Evolutionary conservation across 75 land plant species (phyloP), one percentile per base, ranked within the genome.

Genomic region (Sequoia sempervirens): DNA sequence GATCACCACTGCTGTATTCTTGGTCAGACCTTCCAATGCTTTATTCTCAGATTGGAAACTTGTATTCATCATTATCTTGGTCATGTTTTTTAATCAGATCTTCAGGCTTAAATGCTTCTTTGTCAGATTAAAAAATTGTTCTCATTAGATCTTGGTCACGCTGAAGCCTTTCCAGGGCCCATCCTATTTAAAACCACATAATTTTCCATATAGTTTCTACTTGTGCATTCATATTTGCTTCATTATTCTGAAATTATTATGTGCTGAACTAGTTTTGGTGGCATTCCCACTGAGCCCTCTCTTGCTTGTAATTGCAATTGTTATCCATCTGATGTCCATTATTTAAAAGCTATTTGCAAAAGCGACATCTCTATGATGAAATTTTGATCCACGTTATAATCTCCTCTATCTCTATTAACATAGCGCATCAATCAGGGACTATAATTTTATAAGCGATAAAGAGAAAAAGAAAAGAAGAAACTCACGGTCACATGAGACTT

Each of bases 401-500:
- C n/a, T 61, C 66, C n/a, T 61, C 66, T 61, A 58, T 58, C 26
- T 61, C n/a, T 23, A 23, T 61, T 7, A 23, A 20, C 66, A 75
- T 40, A 23, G 78, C 2, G 9, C 13, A 72, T 72, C 37, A 72
- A 75, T 40, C 41, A 40, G 43, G 20, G 45, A 40, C 78, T 7
- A 7, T 0, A 8, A 75, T 18, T 75, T 23, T 18, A 23, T 23
- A 75, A 75, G 26, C 23, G 1, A 40, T 37, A 26, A 5, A 75
- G 10, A 23, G 80, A 78, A 78, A 23, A 43, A 26, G 50, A 45
- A 45, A 38, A 75, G 26, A n/a, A 40, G 14, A 26, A 12, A 45
- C 80, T 78, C 47, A 78, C 80, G 5, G 80, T 78, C 47, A 78
- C 80, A 78, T 78, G 80, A 45, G 80, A 78, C 15, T 78, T 78